Percentiles rank a stretch among this genome's conserved stretches.
phyloP scores from a whole-genome alignment of 106 monocot genomes.

The Apostasia shenzhenica region DNA sequence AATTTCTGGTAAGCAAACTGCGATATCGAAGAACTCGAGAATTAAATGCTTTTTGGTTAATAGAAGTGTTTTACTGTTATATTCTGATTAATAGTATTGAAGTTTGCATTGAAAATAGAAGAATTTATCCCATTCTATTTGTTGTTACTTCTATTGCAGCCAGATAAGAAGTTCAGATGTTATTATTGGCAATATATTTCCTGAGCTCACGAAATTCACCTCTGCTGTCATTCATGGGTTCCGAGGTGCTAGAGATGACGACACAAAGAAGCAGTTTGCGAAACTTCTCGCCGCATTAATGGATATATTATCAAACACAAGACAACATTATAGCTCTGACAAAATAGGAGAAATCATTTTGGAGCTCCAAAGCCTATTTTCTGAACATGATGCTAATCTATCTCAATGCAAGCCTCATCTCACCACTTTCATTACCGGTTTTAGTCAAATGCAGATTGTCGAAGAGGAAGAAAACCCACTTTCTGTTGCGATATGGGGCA shows the following conservation, averaged over 20 bases:
- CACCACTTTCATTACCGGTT: slow-evolving; percentile 63
- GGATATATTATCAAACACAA: slow-evolving; percentile 49
- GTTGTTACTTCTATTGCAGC: slow-evolving; percentile 31
- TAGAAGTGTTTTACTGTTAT: too few species aligned
- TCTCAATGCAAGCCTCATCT: slow-evolving; percentile 51
- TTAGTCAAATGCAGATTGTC: slow-evolving; percentile 58
- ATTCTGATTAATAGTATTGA: too few species aligned
- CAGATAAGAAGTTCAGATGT: slow-evolving; percentile 36
- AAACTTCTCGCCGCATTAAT: slow-evolving; percentile 43
- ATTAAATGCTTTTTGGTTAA: too few species aligned
- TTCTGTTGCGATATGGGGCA: slow-evolving; percentile 41
- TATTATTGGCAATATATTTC: slow-evolving; percentile 26
- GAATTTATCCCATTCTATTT: neutral
- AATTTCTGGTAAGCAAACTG: slow-evolving; percentile 36
- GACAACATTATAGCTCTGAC: slow-evolving; percentile 37
- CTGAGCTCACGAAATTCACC: slow-evolving; percentile 46
- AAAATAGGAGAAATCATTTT: slow-evolving; percentile 47
- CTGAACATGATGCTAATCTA: slow-evolving; percentile 16
- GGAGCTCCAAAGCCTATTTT: slow-evolving; percentile 47
- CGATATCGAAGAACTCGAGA: too few species aligned
- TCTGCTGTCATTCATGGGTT: slow-evolving; percentile 41
- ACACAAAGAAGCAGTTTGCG: slow-evolving; percentile 23
- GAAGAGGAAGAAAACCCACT: slow-evolving; percentile 36
- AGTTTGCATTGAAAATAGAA: too few species aligned
- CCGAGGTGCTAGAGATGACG: slow-evolving; percentile 22